Evolutionary conservation across 1,284 basidiomycete genomes (phyloP).

Genomic region (Ceratobasidium sp.): DNA sequence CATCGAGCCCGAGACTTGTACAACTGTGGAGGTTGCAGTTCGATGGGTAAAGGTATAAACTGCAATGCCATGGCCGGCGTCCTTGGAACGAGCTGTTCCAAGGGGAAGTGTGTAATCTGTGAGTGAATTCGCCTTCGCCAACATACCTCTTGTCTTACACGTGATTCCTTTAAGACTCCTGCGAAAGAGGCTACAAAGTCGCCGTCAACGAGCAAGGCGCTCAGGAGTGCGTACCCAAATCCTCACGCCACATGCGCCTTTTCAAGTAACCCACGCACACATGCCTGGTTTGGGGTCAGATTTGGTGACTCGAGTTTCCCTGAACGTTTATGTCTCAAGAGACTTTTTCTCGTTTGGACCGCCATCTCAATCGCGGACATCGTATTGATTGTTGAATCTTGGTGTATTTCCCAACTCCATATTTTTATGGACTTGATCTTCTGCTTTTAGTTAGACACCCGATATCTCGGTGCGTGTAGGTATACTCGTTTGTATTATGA

Average conservation of each 20-base stretch:
- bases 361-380: slow-evolving; percentile 1
- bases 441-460: too few species aligned
- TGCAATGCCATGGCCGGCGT: slow-evolving; percentile 11
- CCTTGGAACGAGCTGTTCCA: slow-evolving; percentile 21
- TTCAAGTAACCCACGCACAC: background rate
- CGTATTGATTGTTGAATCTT: background rate
- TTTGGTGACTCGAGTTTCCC: background rate
- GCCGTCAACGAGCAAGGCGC: slow-evolving; percentile 8
- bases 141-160: background rate
- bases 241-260: slow-evolving; percentile 9
- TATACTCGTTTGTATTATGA: too few species aligned
- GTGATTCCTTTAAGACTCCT: slow-evolving; percentile 2
- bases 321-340: background rate
- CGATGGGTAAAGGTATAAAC: slow-evolving; percentile 5
- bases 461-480: too few species aligned
- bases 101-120: slow-evolving; percentile 37
- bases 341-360: background rate
- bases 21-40: slow-evolving; percentile 39
- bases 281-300: background rate
- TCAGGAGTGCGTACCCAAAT: slow-evolving; percentile 27
- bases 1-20: slow-evolving; percentile 28
- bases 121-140: background rate
- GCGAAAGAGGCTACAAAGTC: slow-evolving; percentile 23
- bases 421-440: too few species aligned
- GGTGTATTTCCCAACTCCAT: too few species aligned